Percentiles rank a stretch among this genome's conserved stretches.
Conservation (phyloP, 2,329 filamentous ascomycete genomes). For the Ascochyta rabiei region DNA sequence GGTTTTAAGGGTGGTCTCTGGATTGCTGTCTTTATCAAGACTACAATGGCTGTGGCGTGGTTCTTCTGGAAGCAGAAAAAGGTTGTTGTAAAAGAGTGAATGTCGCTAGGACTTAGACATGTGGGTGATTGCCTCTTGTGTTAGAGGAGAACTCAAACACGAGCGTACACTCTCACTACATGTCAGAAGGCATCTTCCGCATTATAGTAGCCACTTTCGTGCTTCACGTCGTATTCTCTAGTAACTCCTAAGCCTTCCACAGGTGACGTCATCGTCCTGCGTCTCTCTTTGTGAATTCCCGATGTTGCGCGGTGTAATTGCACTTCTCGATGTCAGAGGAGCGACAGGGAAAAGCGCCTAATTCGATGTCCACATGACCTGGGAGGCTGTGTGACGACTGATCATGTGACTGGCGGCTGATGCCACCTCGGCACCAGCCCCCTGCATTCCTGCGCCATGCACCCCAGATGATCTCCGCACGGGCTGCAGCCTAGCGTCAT, state of each 20-base stretch:
- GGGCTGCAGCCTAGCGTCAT: conserved; percentile 21
- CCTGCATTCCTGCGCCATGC: conserved; percentile 26
- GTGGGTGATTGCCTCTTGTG: background rate
- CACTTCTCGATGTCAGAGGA: background rate
- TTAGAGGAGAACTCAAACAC: background rate
- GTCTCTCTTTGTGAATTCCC: background rate
- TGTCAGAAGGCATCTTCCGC: too few relatives aligned
- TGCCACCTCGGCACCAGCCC: conserved; percentile 11
- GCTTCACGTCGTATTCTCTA: background rate
- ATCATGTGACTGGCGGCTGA: conserved; percentile 3
- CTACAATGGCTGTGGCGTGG: conserved; percentile 10
- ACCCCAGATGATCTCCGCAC: conserved; percentile 29
- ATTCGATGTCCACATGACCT: background rate
- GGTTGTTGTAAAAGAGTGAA: background rate
- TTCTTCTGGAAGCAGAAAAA: conserved; percentile 16
- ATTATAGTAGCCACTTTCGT: too few relatives aligned
- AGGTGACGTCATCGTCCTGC: background rate
- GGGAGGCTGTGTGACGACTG: background rate
- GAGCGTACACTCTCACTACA: too few relatives aligned
- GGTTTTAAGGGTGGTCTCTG: conserved; percentile 21
- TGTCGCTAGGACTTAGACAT: background rate
- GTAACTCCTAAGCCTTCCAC: background rate
- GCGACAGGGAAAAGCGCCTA: background rate
- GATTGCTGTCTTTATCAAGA: conserved; percentile 18
- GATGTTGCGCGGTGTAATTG: background rate